Base-by-base conservation (phyloP, 345 rosid genomes). In the Noccaea bulbosa region DNA sequence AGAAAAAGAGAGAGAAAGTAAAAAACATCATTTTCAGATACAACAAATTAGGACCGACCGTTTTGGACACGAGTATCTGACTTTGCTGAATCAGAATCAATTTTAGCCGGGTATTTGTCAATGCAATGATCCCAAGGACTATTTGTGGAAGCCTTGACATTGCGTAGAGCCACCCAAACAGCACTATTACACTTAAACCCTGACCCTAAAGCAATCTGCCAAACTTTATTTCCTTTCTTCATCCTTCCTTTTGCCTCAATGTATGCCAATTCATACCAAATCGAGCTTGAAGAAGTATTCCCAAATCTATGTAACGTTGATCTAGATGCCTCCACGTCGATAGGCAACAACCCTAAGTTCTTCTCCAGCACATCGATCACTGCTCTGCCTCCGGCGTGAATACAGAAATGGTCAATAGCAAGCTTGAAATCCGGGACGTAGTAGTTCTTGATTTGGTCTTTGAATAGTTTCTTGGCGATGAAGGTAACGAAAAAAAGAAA, bases 171-270 rank as follows among this genome's bases (percentile, higher is more conserved):
- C 66, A 80, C 67, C 94, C 94, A 88, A 24, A 84, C 91, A 0
- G 94, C 91, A 73, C 97, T 91, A 73, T 91, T 91, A 76, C 97
- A 90, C 79, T 90, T 90, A 79, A 90, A 90, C 8, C 96, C 96
- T 57, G 93, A 87, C 35, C 96, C 94, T 38, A 90, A 82, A 17
- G 94, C 94, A 64, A 90, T 90, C 75, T 90, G 97, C 94, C 97
- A 90, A 62, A 85, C 85, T 2, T 87, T 84, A 69, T 90, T 74
- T 16, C 92, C 90, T 82, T 76, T 88, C 43, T 81, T 76, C 84
- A 88, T 81, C 80, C 90, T 84, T 45, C 88, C 92, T 69, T 88
- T 90, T 35, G 94, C 92, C 66, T 90, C 97, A 0, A 64, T 85
- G 67, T 91, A 91, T 12, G 93, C 96, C 60, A 91, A 58, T 70